phyloP scores from a whole-genome alignment of 768 basidiomycete species.

The Trametes cinnabarina region DNA sequence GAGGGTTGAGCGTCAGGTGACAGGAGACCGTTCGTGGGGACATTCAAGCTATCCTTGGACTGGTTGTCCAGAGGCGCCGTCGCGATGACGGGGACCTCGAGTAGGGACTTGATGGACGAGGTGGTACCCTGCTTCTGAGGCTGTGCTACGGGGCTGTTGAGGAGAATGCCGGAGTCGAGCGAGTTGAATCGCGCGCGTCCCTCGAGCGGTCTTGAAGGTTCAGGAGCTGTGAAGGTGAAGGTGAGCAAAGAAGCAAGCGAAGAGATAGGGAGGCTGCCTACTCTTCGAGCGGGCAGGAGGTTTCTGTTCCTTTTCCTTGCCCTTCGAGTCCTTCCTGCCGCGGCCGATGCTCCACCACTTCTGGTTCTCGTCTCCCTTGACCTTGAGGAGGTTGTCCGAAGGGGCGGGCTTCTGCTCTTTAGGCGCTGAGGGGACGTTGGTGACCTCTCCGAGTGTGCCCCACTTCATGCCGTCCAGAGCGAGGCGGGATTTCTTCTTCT shows the following conservation, averaged over 20 bases:
- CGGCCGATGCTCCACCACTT: conserved; percentile 86
- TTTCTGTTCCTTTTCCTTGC: conserved; percentile 47
- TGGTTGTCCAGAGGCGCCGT: neutral
- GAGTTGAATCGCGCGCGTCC: conserved; percentile 62
- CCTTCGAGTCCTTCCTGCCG: conserved; percentile 71
- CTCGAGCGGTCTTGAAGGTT: conserved; percentile 36
- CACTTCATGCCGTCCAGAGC: conserved; percentile 55
- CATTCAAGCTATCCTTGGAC: neutral
- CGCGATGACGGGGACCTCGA: conserved; percentile 12
- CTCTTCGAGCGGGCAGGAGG: conserved; percentile 41
- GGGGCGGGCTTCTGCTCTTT: conserved; percentile 32
- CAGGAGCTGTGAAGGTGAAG: conserved; percentile 40
- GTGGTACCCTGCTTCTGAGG: conserved; percentile 13
- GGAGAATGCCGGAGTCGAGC: conserved; percentile 45
- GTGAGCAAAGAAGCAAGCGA: neutral
- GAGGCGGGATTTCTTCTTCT: conserved; percentile 70
- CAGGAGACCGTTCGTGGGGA: conserved; percentile 18
- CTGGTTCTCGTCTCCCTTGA: conserved; percentile 48
- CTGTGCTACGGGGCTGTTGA: conserved; percentile 28
- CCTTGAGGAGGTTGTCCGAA: conserved; percentile 31
- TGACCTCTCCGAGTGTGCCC: conserved; percentile 57
- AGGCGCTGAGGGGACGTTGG: conserved; percentile 44
- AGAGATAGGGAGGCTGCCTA: conserved; percentile 26
- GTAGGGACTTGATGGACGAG: conserved; percentile 19
- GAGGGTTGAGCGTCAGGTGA: conserved; percentile 29